Percentiles rank a stretch among this genome's conserved stretches.
These are phyloP conservation scores for Shiraia bambusicola DNA, from an alignment of 2,329 filamentous ascomycete genomes.

Conservation along the genomic window DNA sequence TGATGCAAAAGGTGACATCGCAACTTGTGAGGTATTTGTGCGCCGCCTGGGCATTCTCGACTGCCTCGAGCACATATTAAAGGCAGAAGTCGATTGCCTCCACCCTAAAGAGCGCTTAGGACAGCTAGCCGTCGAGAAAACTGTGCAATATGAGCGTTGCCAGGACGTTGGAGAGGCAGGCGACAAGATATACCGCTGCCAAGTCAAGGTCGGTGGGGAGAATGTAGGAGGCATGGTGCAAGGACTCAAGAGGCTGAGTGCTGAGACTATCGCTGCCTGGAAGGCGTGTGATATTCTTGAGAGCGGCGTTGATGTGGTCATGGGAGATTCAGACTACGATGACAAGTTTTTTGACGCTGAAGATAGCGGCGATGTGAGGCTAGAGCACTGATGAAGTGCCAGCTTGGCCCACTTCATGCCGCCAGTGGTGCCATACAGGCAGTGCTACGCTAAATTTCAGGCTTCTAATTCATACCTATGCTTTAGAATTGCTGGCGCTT, in stretches of 20 bases:
- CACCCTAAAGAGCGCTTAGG: constrained; percentile 71
- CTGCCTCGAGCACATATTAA: constrained; percentile 63
- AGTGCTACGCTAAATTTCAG: neutral
- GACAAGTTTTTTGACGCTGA: constrained; percentile 22
- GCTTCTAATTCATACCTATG: neutral
- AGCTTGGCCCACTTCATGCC: neutral
- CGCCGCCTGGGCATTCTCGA: constrained; percentile 65
- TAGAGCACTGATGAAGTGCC: constrained; percentile 4
- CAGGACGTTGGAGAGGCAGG: constrained; percentile 13
- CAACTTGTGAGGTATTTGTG: constrained; percentile 60
- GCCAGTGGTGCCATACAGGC: neutral
- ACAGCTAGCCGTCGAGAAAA: constrained; percentile 54
- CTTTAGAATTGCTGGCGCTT: too few relatives aligned
- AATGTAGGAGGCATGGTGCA: constrained; percentile 37
- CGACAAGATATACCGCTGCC: constrained; percentile 28
- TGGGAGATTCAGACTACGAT: constrained; percentile 11
- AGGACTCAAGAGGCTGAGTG: constrained; percentile 39
- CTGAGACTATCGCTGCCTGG: constrained; percentile 45
- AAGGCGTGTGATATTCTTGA: constrained; percentile 30
- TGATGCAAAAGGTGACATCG: constrained; percentile 55
- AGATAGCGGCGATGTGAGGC: constrained; percentile 10
- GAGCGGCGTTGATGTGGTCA: neutral
- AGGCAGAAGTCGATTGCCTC: constrained; percentile 53
- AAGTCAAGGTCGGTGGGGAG: constrained; percentile 38
- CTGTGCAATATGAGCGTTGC: constrained; percentile 55